Evolutionary conservation across 192 early-diverging fungal species (phyloP).

Genomic region (Coemansia nantahalensis): DNA sequence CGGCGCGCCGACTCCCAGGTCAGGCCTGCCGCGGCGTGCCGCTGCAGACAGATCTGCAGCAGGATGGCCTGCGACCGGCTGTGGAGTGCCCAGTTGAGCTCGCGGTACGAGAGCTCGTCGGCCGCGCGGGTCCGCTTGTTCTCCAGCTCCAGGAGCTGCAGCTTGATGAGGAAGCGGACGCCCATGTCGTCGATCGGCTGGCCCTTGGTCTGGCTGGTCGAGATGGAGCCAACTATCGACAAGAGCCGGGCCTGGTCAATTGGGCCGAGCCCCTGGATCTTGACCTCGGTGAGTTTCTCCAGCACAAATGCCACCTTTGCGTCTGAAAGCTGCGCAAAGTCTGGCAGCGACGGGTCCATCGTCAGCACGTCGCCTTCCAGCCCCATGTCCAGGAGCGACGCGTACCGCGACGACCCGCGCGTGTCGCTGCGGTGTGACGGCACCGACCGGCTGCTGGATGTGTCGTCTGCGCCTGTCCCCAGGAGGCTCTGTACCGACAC

Average conservation of each 20-base stretch:
- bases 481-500: slow-evolving; percentile 35
- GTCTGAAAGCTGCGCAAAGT: slow-evolving; percentile 32
- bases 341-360: slow-evolving; percentile 11
- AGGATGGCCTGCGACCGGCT: slow-evolving; percentile 79
- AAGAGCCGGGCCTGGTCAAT: slow-evolving; percentile 71
- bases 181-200: slow-evolving; percentile 86
- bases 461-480: background rate
- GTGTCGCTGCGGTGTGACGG: background rate
- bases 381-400: slow-evolving; percentile 15
- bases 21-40: slow-evolving; percentile 58
- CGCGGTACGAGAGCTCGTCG: slow-evolving; percentile 59
- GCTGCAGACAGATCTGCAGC: slow-evolving; percentile 31
- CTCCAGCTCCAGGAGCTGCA: slow-evolving; percentile 62
- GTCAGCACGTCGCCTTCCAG: slow-evolving; percentile 3
- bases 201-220: slow-evolving; percentile 58
- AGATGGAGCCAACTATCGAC: slow-evolving; percentile 71
- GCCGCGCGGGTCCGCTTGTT: slow-evolving; percentile 52
- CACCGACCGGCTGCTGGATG: background rate
- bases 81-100: slow-evolving; percentile 80
- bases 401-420: slow-evolving; percentile 14
- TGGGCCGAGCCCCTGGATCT: slow-evolving; percentile 56
- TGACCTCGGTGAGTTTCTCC: slow-evolving; percentile 45
- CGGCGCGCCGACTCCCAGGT: slow-evolving; percentile 79
- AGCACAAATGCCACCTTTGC: slow-evolving; percentile 47
- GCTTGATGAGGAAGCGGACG: slow-evolving; percentile 74